Evolutionary conservation across 441 rosid species (phyloP).

Genomic region (Sinapis alba): DNA sequence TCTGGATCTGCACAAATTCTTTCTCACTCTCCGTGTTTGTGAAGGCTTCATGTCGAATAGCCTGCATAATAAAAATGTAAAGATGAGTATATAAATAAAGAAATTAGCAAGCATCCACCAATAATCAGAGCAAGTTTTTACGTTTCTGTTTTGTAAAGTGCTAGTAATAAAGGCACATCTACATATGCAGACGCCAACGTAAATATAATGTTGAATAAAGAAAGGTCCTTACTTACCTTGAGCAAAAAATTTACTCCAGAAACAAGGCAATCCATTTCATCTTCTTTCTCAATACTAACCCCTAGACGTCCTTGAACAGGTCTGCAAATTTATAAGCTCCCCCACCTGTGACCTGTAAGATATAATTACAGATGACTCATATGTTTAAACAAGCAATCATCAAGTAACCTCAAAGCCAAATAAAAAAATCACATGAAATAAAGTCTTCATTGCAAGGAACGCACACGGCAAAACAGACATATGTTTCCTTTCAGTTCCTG

Average conservation of each 20-base stretch:
- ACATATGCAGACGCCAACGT: constrained; percentile 3
- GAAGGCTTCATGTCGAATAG: constrained; percentile 98
- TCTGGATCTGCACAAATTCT: constrained; percentile 89
- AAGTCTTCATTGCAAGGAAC: no score
- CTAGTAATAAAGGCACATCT: background rate
- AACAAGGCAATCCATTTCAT: constrained; percentile 98
- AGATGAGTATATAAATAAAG: background rate
- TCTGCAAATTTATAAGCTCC: constrained; percentile 97
- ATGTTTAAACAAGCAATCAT: background rate
- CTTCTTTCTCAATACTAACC: constrained; percentile 94
- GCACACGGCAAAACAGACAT: no score
- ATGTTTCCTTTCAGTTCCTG: no score
- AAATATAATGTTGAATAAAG: constrained; percentile 8
- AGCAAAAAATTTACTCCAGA: no score
- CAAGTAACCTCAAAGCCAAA: no score
- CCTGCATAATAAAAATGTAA: constrained; percentile 47
- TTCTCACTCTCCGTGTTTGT: constrained; percentile 92
- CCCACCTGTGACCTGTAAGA: constrained; percentile 88
- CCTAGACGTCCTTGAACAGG: constrained; percentile 95
- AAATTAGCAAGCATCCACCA: background rate
- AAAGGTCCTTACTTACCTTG: no score
- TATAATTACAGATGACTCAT: background rate
- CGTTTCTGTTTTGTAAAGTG: constrained; percentile 5
- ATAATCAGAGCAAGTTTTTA: background rate
- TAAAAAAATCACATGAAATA: no score